These are phyloP conservation scores for Candida khao-thaluensis DNA, from an alignment of 805 yeast genomes.

Conservation along the genomic window DNA sequence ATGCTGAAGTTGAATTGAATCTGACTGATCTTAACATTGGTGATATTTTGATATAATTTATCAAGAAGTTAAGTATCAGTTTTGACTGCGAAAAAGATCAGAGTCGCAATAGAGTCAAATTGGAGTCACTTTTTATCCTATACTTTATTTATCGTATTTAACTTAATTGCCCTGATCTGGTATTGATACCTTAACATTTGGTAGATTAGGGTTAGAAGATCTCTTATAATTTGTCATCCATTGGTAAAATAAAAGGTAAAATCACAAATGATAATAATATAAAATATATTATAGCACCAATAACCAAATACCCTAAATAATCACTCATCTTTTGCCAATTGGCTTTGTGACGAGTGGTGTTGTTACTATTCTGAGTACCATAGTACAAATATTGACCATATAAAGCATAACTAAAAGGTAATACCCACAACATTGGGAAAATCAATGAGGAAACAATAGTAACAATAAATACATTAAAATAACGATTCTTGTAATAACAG, in stretches of 20 bases:
- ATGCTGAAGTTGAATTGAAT: constrained; percentile 22
- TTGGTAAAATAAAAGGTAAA: constrained; percentile 5
- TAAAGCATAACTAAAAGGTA: not conserved
- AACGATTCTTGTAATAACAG: constrained; percentile 1
- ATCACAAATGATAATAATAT: constrained; percentile 7
- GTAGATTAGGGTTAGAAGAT: too few relatives aligned
- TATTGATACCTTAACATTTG: too few relatives aligned
- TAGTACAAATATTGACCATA: constrained; percentile 2
- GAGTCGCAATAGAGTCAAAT: constrained; percentile 7
- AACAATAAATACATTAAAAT: not conserved
- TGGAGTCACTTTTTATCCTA: not conserved
- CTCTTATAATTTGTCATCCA: not conserved
- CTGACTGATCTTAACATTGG: constrained; percentile 17
- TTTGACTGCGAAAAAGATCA: constrained; percentile 1
- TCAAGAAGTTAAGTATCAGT: not conserved
- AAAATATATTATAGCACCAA: constrained; percentile 5
- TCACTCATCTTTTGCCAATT: not conserved
- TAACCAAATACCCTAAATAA: constrained; percentile 6
- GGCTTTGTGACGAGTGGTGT: constrained; percentile 1
- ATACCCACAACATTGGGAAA: constrained; percentile 4
- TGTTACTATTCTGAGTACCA: constrained; percentile 3
- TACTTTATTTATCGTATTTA: too few relatives aligned
- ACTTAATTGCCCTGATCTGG: too few relatives aligned
- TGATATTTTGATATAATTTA: not conserved
- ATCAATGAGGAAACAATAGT: not conserved